Base-by-base conservation (phyloP, 108 stramenopile species). In the Nitzschia sp. region DNA sequence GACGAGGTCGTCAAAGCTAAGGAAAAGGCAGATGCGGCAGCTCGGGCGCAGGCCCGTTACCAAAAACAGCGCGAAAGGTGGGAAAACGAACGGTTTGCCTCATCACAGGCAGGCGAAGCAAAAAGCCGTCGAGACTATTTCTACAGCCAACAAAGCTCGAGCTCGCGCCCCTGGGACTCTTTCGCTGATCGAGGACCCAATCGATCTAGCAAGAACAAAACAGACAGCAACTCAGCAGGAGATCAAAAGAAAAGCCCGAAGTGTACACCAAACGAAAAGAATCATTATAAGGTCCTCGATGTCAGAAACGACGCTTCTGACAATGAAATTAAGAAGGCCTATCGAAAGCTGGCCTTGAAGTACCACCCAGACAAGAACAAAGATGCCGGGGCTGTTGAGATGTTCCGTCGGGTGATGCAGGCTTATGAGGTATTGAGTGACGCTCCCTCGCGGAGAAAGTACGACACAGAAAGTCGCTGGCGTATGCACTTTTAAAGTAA, bases 391-490 rank as follows among this genome's bases (percentile, higher is more conserved):
- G 91, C 90, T 38, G 84, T 73, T 1, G 91, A 92, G 26, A 74
- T 79, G 17, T 95, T 95, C 71, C 80, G 87, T 25, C 77, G 86
- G 27, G 63, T 89, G 28, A 79, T 86, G 68, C 45, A 80, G 44
- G 94, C 94, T 23, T 91, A 91, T 48, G 91, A 95, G 47, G 70
- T 82, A 23, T 75, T 95, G 46, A 67, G 68, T 6, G 88, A 94
- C 65, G 67, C 75, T 21, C 50, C 56, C 2, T 45, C 78, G 15
- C 72, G 86, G 47, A 74, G 82, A 32, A 45, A 80, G 34, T 94
- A 94, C 63, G 93, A 94, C 81, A 55, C 77, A 0, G 76, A 88
- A 53, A 70, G 57, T 29, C 64, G 65, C 3, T 66, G 54, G 57
- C 23, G 56, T 30, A 64, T 19, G 60, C 36, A 41, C 21, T 61